These are phyloP conservation scores for Gastrolobium villosum DNA, from an alignment of 306 rosid genomes.

Conservation along the genomic window DNA sequence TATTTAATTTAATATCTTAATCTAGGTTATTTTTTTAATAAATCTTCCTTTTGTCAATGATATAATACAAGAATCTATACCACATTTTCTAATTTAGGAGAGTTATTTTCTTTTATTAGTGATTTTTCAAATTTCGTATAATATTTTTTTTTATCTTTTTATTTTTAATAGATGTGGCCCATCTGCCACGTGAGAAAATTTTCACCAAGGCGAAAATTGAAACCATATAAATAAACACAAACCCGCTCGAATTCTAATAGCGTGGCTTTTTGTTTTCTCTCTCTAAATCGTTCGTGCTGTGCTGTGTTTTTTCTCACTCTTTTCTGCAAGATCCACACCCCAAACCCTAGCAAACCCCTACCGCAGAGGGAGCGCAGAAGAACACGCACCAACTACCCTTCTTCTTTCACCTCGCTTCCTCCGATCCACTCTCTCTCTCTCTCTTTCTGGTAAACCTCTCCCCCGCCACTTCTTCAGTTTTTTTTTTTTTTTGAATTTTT, in stretches of 20 bases:
- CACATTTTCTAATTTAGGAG: too few species aligned
- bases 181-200: too few species aligned
- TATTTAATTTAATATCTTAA: too few species aligned
- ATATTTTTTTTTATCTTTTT: too few species aligned
- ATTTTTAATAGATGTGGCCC: too few species aligned
- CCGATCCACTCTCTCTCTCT: slow-evolving; percentile 48
- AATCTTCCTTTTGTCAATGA: too few species aligned
- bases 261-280: not conserved
- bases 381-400: slow-evolving; percentile 37
- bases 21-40: too few species aligned
- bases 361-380: slow-evolving; percentile 56
- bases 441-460: slow-evolving; percentile 49
- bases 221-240: not conserved
- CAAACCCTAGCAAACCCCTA: slow-evolving; percentile 74
- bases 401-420: slow-evolving; percentile 43
- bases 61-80: too few species aligned
- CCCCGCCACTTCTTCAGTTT: not conserved
- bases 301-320: slow-evolving; percentile 47
- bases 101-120: too few species aligned
- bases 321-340: slow-evolving; percentile 57
- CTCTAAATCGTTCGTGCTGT: slow-evolving; percentile 24
- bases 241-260: slow-evolving; percentile 19
- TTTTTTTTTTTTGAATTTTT: not conserved
- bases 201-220: too few species aligned
- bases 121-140: too few species aligned